A percentile compares a stretch with the other conserved stretches of the same genome.
phyloP scores from a whole-genome alignment of 2,329 filamentous ascomycete species.

The Boeremia lycopersici region DNA sequence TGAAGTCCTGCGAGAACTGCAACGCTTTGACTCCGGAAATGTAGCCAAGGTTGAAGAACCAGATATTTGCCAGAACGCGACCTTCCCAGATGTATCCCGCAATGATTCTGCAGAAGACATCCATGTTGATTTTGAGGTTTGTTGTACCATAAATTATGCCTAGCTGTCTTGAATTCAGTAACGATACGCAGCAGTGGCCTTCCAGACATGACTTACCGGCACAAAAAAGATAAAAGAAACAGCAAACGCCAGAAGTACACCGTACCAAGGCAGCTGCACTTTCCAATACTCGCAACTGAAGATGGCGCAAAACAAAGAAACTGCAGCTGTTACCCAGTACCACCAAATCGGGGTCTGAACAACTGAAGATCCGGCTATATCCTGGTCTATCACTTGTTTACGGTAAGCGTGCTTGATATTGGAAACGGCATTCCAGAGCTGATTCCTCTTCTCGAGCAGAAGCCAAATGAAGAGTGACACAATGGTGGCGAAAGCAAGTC shows the following conservation, averaged over 20 bases:
- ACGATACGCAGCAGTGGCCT: background rate
- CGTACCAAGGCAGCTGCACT: background rate
- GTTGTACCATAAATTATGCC: slow-evolving; percentile 1
- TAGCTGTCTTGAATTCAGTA: background rate
- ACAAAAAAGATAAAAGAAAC: background rate
- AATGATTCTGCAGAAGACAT: background rate
- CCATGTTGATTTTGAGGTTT: background rate
- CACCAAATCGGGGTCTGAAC: background rate
- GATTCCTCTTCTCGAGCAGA: background rate
- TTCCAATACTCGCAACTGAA: background rate
- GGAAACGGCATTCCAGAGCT: background rate
- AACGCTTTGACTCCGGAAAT: background rate
- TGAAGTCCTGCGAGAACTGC: background rate
- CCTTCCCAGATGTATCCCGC: slow-evolving; percentile 1
- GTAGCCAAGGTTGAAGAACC: slow-evolving; percentile 5
- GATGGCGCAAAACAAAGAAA: background rate
- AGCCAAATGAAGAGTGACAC: background rate
- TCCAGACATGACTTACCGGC: background rate
- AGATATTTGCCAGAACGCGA: background rate
- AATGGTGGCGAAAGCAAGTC: background rate
- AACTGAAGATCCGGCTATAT: background rate
- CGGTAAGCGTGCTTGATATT: background rate
- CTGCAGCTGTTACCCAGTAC: background rate
- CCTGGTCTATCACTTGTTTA: background rate
- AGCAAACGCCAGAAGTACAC: background rate